These are phyloP conservation scores for Pyrenochaeta sp. DNA, from an alignment of 2,329 filamentous ascomycete genomes.

Conservation along the genomic window DNA sequence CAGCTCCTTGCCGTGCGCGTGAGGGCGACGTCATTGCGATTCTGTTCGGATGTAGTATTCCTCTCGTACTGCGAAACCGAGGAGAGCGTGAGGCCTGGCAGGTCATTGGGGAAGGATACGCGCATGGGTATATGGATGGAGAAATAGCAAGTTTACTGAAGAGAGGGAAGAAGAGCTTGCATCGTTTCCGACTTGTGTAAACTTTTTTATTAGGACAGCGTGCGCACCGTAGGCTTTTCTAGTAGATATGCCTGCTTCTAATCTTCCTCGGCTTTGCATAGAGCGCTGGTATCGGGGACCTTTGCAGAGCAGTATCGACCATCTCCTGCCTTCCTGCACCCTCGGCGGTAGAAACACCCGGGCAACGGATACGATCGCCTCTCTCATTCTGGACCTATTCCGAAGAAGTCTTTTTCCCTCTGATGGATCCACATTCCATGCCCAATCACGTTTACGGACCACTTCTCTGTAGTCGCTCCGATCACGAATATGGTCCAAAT, in stretches of 20 bases:
- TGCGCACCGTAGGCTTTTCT: too few relatives aligned
- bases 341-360: too few relatives aligned
- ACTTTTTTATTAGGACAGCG: neutral
- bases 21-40: constrained; percentile 41
- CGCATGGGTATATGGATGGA: constrained; percentile 39
- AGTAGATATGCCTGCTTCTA: too few relatives aligned
- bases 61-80: constrained; percentile 36
- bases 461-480: constrained; percentile 18
- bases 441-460: constrained; percentile 4
- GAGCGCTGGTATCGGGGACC: too few relatives aligned
- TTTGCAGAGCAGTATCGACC: too few relatives aligned
- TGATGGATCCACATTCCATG: constrained; percentile 33
- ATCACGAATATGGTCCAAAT: constrained; percentile 29
- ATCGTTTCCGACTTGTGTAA: constrained; percentile 23
- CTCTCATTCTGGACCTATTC: constrained; percentile 28
- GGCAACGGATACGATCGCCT: too few relatives aligned
- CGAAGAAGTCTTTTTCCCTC: constrained; percentile 24
- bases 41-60: constrained; percentile 46
- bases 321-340: too few relatives aligned
- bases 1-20: constrained; percentile 37
- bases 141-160: constrained; percentile 23
- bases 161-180: constrained; percentile 12
- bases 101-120: constrained; percentile 39
- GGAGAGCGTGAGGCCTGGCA: constrained; percentile 25
- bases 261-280: too few relatives aligned